phyloP scores from a whole-genome alignment of 2,329 filamentous ascomycete genomes.

The Aureobasidium lini region DNA sequence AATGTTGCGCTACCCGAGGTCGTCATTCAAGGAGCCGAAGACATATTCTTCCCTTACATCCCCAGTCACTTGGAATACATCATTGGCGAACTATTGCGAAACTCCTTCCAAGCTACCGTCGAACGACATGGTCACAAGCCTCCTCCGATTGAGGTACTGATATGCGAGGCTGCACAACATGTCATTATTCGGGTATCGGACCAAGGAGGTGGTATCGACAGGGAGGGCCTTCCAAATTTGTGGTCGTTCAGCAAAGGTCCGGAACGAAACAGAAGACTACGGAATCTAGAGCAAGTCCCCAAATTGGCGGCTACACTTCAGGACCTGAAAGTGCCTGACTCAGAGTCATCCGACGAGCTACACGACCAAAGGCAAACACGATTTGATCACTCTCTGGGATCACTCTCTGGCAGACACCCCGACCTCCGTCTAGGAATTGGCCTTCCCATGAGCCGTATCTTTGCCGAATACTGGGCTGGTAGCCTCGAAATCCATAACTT shows the following conservation, averaged over 20 bases:
- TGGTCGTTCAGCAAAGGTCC: conserved; percentile 98
- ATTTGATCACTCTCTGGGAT: conserved; percentile 64
- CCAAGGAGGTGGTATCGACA: conserved; percentile 83
- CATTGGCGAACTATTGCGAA: conserved; percentile 85
- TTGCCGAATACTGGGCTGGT: conserved; percentile 97
- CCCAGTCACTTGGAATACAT: conserved; percentile 84
- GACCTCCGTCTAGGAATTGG: conserved; percentile 88
- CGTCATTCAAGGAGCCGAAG: conserved; percentile 67
- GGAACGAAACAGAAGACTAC: conserved; percentile 65
- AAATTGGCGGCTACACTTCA: conserved; percentile 90
- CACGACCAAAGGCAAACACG: conserved; percentile 8
- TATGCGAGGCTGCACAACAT: conserved; percentile 89
- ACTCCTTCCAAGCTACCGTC: conserved; percentile 87
- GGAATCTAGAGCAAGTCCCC: conserved; percentile 80
- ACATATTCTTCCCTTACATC: conserved; percentile 93
- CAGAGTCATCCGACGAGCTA: neutral
- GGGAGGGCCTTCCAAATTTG: conserved; percentile 76
- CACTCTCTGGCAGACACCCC: conserved; percentile 74
- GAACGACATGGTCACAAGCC: conserved; percentile 58
- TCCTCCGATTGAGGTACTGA: conserved; percentile 87
- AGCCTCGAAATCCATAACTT: conserved; percentile 84
- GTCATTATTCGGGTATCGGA: conserved; percentile 96
- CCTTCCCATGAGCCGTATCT: conserved; percentile 84
- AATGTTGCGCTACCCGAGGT: conserved; percentile 70
- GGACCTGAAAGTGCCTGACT: conserved; percentile 53